Conservation (phyloP, 108 stramenopile species). For the Epithemia pelagica region DNA sequence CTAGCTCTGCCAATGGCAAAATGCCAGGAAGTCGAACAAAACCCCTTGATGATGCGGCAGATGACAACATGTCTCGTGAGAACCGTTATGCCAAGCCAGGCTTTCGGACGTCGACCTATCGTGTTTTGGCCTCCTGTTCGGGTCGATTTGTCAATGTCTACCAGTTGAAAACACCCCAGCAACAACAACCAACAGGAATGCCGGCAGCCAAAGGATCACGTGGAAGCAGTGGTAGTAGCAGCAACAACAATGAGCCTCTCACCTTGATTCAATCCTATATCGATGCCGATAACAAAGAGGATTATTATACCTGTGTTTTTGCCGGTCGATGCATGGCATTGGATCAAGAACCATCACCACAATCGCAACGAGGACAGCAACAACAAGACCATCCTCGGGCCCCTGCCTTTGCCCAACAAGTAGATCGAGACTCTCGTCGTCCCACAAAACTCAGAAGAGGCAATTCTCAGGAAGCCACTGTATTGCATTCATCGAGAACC, state of each 20-base stretch:
- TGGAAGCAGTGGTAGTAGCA: background rate
- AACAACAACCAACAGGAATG: background rate
- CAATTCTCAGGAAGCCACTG: too few relatives aligned
- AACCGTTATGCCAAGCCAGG: background rate
- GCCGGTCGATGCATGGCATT: constrained; percentile 33
- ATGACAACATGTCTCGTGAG: constrained; percentile 4
- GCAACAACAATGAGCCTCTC: background rate
- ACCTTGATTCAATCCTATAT: constrained; percentile 40
- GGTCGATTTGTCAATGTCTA: constrained; percentile 45
- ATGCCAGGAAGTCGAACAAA: background rate
- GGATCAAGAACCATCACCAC: background rate
- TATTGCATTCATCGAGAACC: too few relatives aligned
- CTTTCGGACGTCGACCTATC: background rate
- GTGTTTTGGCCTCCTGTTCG: constrained; percentile 49
- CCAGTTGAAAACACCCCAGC: constrained; percentile 18
- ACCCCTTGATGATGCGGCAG: background rate
- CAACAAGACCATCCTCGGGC: background rate
- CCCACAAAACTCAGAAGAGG: background rate
- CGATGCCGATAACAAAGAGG: constrained; percentile 48
- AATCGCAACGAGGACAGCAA: constrained; percentile 1
- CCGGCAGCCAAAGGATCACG: too few relatives aligned
- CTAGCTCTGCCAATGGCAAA: background rate
- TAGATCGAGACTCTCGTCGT: background rate
- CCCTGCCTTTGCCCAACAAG: background rate
- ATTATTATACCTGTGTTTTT: constrained; percentile 60